Base-by-base conservation (phyloP, 176 grass and related monocot genomes). In the Eremochloa ophiuroides region DNA sequence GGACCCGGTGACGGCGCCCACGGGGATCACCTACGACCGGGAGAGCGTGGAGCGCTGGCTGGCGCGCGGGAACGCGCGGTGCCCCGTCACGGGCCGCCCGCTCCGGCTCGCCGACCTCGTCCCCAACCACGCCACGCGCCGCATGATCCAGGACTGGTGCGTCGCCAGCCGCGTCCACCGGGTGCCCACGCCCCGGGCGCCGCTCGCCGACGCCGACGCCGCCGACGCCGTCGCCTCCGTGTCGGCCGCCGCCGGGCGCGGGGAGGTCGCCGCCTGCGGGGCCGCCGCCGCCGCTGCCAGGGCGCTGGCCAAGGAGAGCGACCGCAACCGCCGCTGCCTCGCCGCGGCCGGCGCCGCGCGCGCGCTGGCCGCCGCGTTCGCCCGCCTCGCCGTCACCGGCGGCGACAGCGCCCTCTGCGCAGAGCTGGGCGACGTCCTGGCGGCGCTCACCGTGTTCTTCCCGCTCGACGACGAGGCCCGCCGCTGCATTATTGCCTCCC, bases 121-220 rank as follows among this genome's bases (percentile, higher is more conserved):
- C 22, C 94, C 94, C 8, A 94, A 97, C 85, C 91, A 94, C 66
- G 72, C 91, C 22, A 94, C 88, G 23, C 85, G 87, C 2, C 66
- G 92, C 23, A 80, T 97, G 82, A 97, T 97, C 64, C 94, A 97
- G 85, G 85, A 88, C 23, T 97, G 94, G 94, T 94, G 94, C 87
- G 89, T 97, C 31, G 82, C 91, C 23, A 91, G 90, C 82, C 67
- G 76, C 8, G 76, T 76, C 13, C 18, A 76, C 2, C 84, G 87
- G 8, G 79, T 97, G 67, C 82, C 91, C 28, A 97, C 94, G 23
- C 94, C 94, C n/a, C 69, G 61, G 29, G 90, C 80, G 26, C 94
- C 94, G 3, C 65, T 97, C 55, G 61, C n/a, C 0, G 78, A 73
- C 8, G 60, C 42, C 25, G 87, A 92, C 29, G 91, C 82, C 0